These are phyloP conservation scores for Apiotrichum sp. DNA, from an alignment of 1,284 basidiomycete genomes.

Conservation along the genomic window DNA sequence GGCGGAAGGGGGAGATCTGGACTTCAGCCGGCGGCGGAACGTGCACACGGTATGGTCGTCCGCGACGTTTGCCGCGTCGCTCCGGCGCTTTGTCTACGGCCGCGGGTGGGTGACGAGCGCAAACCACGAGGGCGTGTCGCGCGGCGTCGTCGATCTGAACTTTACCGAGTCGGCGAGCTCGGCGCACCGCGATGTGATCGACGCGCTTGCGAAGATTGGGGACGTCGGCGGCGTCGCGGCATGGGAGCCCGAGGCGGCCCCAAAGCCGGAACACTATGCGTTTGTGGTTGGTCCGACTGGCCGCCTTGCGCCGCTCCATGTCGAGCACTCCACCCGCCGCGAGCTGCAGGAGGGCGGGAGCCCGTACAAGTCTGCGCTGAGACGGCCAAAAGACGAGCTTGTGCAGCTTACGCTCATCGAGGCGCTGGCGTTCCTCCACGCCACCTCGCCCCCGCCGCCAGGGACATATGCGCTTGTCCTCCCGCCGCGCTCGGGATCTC, in stretches of 20 bases:
- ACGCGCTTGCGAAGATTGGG: conserved; percentile 12
- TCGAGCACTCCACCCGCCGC: background rate
- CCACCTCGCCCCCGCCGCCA: conserved; percentile 21
- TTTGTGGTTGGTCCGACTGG: conserved; percentile 22
- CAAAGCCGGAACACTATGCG: conserved; percentile 21
- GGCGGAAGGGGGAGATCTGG: conserved; percentile 1
- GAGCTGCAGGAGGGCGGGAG: too few relatives aligned
- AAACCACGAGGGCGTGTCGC: background rate
- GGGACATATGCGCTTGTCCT: conserved; percentile 25
- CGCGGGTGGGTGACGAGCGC: conserved; percentile 25
- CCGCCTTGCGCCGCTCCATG: conserved; percentile 1
- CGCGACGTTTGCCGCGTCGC: conserved; percentile 20
- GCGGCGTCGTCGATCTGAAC: conserved; percentile 25
- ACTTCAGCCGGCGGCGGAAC: conserved; percentile 15
- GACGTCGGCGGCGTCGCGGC: background rate
- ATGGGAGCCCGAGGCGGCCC: background rate
- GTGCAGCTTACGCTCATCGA: conserved; percentile 15
- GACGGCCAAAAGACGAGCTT: background rate
- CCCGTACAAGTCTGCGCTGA: background rate
- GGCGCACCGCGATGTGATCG: conserved; percentile 12
- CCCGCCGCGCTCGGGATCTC: conserved; percentile 23
- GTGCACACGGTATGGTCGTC: conserved; percentile 29
- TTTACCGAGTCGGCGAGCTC: conserved; percentile 17
- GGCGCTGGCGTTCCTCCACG: conserved; percentile 26
- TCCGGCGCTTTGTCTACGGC: conserved; percentile 22